Evolutionary conservation across 345 rosid genomes (phyloP), one percentile per base, ranked within the genome.

Genomic region (Turnera subulata): DNA sequence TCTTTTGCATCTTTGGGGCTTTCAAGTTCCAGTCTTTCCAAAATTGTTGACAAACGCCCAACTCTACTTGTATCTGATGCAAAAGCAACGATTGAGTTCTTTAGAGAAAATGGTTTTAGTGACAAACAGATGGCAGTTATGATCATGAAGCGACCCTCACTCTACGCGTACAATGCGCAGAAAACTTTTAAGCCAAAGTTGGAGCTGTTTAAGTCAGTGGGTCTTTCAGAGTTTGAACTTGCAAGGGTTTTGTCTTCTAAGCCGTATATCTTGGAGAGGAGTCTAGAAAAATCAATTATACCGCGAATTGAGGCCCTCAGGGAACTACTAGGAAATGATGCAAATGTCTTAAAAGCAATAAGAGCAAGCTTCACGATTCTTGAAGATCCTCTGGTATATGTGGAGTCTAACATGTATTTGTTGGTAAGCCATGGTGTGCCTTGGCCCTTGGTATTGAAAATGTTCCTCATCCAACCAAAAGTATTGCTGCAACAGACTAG

Each of bases 101-200:
- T 59, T 46, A 47, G 63, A 22, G 46, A 59, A 26, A 46, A 48
- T 33, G 63, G 54, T 26, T 59, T 59, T 29, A 46, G 50, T 15
- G 49, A 58, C 17, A 18, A 35, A 8, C 58, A 53, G 49, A 37
- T 52, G 11, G 32, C 46, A 19, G 46, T 1, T 23, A 43, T 66
- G 38, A 45, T 54, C 19, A 25, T 53, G 64, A 59, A 52, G 32
- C 16, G 21, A 35, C 59, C 70, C 8, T 0, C 21, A 6, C 45
- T 66, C 11, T 66, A 52, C 35, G 1, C 2, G 1, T 11, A 1
- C 25, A 37, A 59, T 46, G 40, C 24, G 15, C 42, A 46, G 15
- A 44, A 47, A 11, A 35, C 0, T 58, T 6, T 66, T 6, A 66
- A 59, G 64, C 64, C 70, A 14, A 66, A 66, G 54, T 46, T 66